Base-by-base conservation (phyloP, 208 protist genomes). In the Trypanosoma lewisi region DNA sequence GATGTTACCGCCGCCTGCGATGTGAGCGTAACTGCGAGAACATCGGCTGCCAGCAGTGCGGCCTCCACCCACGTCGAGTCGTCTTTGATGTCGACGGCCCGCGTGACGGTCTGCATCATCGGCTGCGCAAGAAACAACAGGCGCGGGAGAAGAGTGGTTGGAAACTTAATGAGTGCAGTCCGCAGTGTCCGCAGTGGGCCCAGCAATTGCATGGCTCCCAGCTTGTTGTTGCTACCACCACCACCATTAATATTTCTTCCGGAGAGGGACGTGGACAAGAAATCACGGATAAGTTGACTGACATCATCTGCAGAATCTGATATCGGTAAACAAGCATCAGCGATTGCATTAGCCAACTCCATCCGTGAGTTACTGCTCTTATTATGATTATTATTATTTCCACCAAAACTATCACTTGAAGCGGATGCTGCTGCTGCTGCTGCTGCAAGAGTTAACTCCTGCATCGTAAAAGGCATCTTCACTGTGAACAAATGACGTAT, bases 381-480 rank as follows among this genome's bases (percentile, higher is more conserved):
- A 28, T 41, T 34, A 36, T 16, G 11, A 52, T 5, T 52, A 31
- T n/a, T 34, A 66, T 16, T 4, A 52, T 44, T 54, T 11, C 17
- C 57, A n/a, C 28, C 17, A 17, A 30, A 16, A 19, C 14, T 12
- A n/a, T n/a, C n/a, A n/a, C n/a, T n/a, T n/a, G n/a, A n/a, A n/a
- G n/a, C n/a, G n/a, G n/a, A n/a, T n/a, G 34, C 37, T 28, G 25
- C 31, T 34, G 54, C 4, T 9, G 41, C 23, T 9, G 54, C 9
- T 9, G 39, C 28, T 49, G 45, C 14, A 44, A 37, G 23, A 37
- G 42, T 34, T 25, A 93, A 53, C 66, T 89, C 81, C 3, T 60
- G 73, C 58, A 90, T 81, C 3, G 87, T 89, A 25, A 90, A 67
- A 4, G 87, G 87, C 36, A 90, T 70, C 55, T 77, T 77, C 0